A percentile compares a stretch with the other conserved stretches of the same genome.
Conservation (phyloP, 2,329 filamentous ascomycete species). For the Colletotrichum ledebouriae region DNA sequence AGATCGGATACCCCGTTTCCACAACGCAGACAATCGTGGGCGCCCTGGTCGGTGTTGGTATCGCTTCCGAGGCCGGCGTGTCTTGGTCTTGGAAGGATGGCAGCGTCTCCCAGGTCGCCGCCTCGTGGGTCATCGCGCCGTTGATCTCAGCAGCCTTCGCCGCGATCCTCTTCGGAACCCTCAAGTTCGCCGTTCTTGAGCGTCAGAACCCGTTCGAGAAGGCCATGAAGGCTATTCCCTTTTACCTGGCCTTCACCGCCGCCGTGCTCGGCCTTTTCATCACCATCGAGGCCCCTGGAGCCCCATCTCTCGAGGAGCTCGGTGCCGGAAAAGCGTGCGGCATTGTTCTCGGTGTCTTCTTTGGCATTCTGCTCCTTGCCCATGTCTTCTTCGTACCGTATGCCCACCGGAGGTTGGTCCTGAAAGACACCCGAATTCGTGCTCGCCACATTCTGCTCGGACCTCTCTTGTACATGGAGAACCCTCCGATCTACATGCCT, state of each 20-base stretch:
- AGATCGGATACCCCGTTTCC: slow-evolving; percentile 40
- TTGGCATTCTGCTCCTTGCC: slow-evolving; percentile 48
- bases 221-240: slow-evolving; percentile 44
- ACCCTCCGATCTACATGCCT: slow-evolving; percentile 46
- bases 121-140: slow-evolving; percentile 45
- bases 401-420: slow-evolving; percentile 51
- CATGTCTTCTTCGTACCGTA: slow-evolving; percentile 54
- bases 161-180: slow-evolving; percentile 41
- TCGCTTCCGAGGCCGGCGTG: slow-evolving; percentile 50
- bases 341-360: slow-evolving; percentile 49
- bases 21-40: slow-evolving; percentile 41
- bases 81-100: slow-evolving; percentile 43
- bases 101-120: slow-evolving; percentile 45
- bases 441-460: slow-evolving; percentile 54
- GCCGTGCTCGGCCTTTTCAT: slow-evolving; percentile 45
- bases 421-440: slow-evolving; percentile 50
- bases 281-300: slow-evolving; percentile 42
- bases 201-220: slow-evolving; percentile 43
- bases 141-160: slow-evolving; percentile 42
- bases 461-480: slow-evolving; percentile 50
- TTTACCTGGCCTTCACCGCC: slow-evolving; percentile 47
- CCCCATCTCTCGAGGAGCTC: slow-evolving; percentile 49
- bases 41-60: slow-evolving; percentile 40
- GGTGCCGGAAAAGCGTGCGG: slow-evolving; percentile 50
- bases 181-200: slow-evolving; percentile 42